Base-by-base conservation (phyloP, 73 alveolate species). In the Breviolum minutum region DNA sequence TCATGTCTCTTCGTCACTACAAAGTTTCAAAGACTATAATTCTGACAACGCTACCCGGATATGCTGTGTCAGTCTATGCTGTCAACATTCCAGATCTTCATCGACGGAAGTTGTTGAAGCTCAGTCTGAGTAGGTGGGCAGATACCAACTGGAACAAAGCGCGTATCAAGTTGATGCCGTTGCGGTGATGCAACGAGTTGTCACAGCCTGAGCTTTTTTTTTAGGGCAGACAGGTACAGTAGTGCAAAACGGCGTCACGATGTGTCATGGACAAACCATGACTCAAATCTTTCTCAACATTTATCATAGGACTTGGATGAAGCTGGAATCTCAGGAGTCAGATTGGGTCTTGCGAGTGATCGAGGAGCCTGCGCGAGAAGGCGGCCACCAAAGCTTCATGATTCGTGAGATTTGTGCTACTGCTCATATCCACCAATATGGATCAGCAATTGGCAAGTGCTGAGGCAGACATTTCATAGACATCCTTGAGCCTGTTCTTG, bases 351-450 rank as follows among this genome's bases (percentile, higher is more conserved):
- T 89, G 86, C 96, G 32, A 71, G 79, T 89, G n/a, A 89, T 89
- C 85, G 83, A 89, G n/a, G 96, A 89, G 96, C 96, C 96, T 14
- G 96, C 96, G n/a, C 63, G 96, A 69, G 96, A 89, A 89, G 96
- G 96, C 24, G n/a, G 62, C 80, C 12, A 26, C 64, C 63, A 22
- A 61, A 61, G 32, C n/a, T 71, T 0, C 14, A n/a, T 22, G 0
- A n/a, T 24, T 76, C 22, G 10, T 54, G n/a, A n/a, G n/a, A n/a
- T n/a, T n/a, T n/a, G n/a, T n/a, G n/a, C n/a, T n/a, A n/a, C n/a
- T n/a, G n/a, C n/a, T n/a, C n/a, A n/a, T n/a, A n/a, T n/a, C n/a
- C n/a, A n/a, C n/a, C n/a, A n/a, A n/a, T n/a, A n/a, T n/a, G n/a
- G n/a, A n/a, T n/a, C n/a, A n/a, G n/a, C n/a, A 40, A 40, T n/a